Evolutionary conservation across 1,284 basidiomycete species (phyloP).

Genomic region (Ganoderma sinense): DNA sequence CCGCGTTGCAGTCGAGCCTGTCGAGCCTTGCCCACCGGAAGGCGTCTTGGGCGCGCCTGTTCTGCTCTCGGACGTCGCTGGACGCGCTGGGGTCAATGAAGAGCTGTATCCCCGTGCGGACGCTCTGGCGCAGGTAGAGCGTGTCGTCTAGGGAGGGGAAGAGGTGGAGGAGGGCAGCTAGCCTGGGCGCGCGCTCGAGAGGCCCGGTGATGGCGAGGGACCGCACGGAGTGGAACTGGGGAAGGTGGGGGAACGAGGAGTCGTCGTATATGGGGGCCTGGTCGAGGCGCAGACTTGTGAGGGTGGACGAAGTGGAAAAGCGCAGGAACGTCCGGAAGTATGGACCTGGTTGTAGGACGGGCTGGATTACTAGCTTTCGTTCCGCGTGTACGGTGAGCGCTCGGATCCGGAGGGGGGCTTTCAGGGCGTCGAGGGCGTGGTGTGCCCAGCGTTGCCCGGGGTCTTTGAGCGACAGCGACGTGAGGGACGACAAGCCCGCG

Average conservation of each 20-base stretch:
- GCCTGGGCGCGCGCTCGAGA: neutral
- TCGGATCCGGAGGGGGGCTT: neutral
- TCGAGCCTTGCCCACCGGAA: neutral
- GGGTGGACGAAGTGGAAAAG: neutral
- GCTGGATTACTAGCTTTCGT: too few species aligned
- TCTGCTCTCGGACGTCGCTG: neutral
- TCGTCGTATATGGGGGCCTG: neutral
- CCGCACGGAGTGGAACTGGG: neutral
- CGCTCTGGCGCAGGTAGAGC: neutral
- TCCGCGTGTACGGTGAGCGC: neutral
- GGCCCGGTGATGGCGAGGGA: neutral
- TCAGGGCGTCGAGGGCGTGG: neutral
- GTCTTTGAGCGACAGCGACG: neutral
- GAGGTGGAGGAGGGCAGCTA: neutral
- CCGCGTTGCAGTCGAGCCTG: neutral
- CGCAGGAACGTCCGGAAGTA: neutral
- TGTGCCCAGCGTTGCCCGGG: neutral
- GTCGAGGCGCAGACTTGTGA: neutral
- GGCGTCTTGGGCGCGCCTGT: neutral
- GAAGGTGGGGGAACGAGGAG: neutral
- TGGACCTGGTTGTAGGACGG: neutral
- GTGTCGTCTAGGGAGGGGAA: neutral
- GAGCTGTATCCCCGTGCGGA: neutral
- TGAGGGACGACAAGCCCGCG: neutral
- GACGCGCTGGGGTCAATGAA: neutral